These are phyloP conservation scores for Termitomyces sp. DNA, from an alignment of 768 basidiomycete genomes.

Conservation along the genomic window DNA sequence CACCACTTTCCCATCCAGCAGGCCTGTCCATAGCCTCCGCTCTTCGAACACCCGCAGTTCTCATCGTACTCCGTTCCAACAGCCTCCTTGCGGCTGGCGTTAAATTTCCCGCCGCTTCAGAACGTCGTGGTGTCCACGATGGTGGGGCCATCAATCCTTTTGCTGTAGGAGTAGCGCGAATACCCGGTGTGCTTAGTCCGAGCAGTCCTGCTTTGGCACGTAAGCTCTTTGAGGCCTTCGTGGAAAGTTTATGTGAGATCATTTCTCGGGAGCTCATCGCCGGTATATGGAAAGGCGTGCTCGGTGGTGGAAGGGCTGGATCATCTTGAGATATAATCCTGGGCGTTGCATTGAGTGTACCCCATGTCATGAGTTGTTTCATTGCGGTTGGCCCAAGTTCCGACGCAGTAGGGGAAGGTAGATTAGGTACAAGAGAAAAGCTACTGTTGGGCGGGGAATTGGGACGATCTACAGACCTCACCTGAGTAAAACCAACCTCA, in stretches of 20 bases:
- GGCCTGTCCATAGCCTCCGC: constrained; percentile 65
- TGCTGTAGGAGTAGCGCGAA: constrained; percentile 32
- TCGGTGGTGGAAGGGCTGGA: constrained; percentile 41
- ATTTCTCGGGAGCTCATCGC: constrained; percentile 78
- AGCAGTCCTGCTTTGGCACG: constrained; percentile 72
- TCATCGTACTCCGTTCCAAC: constrained; percentile 69
- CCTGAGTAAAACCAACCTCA: constrained; percentile 8
- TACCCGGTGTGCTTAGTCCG: constrained; percentile 40
- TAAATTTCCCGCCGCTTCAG: constrained; percentile 69
- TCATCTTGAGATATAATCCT: constrained; percentile 76
- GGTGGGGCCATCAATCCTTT: constrained; percentile 78
- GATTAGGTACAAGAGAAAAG: constrained; percentile 77
- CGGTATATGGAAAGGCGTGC: constrained; percentile 76
- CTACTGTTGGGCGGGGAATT: constrained; percentile 51
- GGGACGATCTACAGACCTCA: constrained; percentile 52
- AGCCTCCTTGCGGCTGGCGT: constrained; percentile 85
- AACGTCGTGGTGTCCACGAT: constrained; percentile 72
- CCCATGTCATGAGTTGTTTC: constrained; percentile 97
- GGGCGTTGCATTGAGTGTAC: constrained; percentile 89
- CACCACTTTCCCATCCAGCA: constrained; percentile 53
- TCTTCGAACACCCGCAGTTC: constrained; percentile 59
- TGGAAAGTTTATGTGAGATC: constrained; percentile 79
- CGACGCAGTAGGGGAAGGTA: constrained; percentile 86
- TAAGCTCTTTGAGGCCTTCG: constrained; percentile 77
- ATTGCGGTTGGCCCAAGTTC: constrained; percentile 80